phyloP scores from a whole-genome alignment of 495 filamentous ascomycete genomes.

The Sabuloglossum arenarium region DNA sequence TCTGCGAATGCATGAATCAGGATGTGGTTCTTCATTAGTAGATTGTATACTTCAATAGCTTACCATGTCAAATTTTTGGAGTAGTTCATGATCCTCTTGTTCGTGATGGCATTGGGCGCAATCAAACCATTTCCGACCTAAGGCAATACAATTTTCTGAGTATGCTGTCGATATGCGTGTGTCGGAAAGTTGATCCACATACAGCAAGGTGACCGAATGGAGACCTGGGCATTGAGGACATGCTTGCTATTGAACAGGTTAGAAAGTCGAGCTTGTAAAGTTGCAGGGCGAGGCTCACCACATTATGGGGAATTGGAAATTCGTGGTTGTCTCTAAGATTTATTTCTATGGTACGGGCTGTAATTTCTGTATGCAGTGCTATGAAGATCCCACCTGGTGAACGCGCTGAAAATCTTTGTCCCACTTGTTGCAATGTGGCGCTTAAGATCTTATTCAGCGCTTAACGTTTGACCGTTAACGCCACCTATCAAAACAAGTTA shows the following conservation, averaged over 20 bases:
- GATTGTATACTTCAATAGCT: background rate
- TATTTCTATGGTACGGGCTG: too few relatives aligned
- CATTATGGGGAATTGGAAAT: background rate
- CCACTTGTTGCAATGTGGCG: too few relatives aligned
- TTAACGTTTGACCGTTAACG: too few relatives aligned
- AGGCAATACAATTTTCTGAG: slow-evolving; percentile 2
- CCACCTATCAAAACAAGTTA: background rate
- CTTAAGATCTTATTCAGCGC: too few relatives aligned
- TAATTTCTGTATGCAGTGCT: too few relatives aligned
- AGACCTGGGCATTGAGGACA: slow-evolving; percentile 90
- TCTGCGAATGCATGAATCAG: slow-evolving; percentile 13
- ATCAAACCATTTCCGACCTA: slow-evolving; percentile 94
- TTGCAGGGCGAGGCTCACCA: background rate
- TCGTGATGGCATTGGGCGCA: slow-evolving; percentile 91
- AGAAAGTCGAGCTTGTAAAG: background rate
- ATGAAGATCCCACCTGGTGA: too few relatives aligned
- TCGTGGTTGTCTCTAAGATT: too few relatives aligned
- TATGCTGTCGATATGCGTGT: background rate
- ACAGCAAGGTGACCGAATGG: slow-evolving; percentile 93
- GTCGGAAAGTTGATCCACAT: slow-evolving; percentile 15
- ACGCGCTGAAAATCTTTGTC: too few relatives aligned
- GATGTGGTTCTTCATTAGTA: background rate
- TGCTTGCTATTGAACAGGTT: slow-evolving; percentile 47
- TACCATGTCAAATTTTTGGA: slow-evolving; percentile 69
- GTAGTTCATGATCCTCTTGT: slow-evolving; percentile 49